These are phyloP conservation scores for Hypoxylon sp. DNA, from an alignment of 2,329 filamentous ascomycete genomes.

Conservation along the genomic window DNA sequence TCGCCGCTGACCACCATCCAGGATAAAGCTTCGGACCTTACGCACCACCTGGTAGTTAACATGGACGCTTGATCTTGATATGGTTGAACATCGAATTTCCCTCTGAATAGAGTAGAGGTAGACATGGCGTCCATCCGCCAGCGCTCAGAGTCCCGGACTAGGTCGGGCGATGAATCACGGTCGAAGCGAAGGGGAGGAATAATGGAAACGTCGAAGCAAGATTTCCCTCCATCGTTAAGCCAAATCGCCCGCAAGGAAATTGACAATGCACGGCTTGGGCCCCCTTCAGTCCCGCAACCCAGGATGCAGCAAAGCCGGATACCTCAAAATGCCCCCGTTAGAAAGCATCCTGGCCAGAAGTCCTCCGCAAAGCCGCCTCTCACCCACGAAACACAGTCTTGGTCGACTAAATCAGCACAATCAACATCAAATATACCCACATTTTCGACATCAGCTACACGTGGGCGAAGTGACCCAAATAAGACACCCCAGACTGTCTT, in stretches of 20 bases:
- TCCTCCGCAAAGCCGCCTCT: conserved; percentile 54
- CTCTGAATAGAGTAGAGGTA: conserved; percentile 42
- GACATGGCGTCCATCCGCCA: conserved; percentile 53
- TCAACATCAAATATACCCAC: conserved; percentile 52
- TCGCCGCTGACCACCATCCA: conserved; percentile 38
- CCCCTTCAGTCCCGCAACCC: conserved; percentile 44
- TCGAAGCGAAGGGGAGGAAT: conserved; percentile 48
- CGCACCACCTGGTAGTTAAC: conserved; percentile 28
- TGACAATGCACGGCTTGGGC: conserved; percentile 40
- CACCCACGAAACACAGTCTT: conserved; percentile 60
- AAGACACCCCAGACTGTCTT: conserved; percentile 60
- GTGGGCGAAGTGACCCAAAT: conserved; percentile 52
- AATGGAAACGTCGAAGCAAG: conserved; percentile 49
- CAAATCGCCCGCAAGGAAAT: conserved; percentile 48
- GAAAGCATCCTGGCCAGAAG: conserved; percentile 40
- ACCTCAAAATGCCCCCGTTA: conserved; percentile 54
- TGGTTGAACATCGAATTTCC: conserved; percentile 42
- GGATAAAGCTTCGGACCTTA: conserved; percentile 20
- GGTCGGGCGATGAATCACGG: conserved; percentile 46
- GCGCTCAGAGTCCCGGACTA: conserved; percentile 47
- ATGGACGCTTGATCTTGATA: conserved; percentile 47
- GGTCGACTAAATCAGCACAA: conserved; percentile 55
- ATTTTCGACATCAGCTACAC: conserved; percentile 55
- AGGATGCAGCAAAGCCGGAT: conserved; percentile 53
- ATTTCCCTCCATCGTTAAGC: conserved; percentile 45